Conservation (phyloP, 495 filamentous ascomycete genomes). For the Darksidea phi region DNA sequence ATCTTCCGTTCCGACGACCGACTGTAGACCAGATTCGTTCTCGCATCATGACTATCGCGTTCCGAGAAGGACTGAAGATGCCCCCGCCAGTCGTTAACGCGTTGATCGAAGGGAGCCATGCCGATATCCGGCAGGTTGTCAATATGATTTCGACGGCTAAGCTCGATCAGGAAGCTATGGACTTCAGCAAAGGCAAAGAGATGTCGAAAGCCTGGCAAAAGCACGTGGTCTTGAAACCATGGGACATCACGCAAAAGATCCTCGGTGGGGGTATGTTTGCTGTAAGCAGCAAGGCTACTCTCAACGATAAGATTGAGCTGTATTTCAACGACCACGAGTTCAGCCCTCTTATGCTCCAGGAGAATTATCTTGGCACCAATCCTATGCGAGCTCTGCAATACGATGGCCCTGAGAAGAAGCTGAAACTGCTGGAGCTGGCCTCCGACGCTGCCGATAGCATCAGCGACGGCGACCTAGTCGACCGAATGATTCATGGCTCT, state of each 20-base stretch:
- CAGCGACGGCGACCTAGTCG: constrained; percentile 93
- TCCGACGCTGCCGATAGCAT: constrained; percentile 91
- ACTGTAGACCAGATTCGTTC: constrained; percentile 85
- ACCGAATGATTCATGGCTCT: constrained; percentile 95
- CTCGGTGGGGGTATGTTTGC: constrained; percentile 84
- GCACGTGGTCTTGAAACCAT: constrained; percentile 90
- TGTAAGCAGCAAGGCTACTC: constrained; percentile 70
- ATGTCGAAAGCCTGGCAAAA: constrained; percentile 99
- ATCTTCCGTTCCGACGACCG: constrained; percentile 83
- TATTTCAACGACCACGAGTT: constrained; percentile 99
- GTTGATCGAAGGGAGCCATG: constrained; percentile 88
- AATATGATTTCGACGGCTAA: constrained; percentile 97
- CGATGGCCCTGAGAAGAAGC: constrained; percentile 61
- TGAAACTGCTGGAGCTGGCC: constrained; percentile 79
- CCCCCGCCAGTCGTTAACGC: constrained; percentile 85
- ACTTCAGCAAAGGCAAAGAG: constrained; percentile 76
- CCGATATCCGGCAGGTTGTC: constrained; percentile 96
- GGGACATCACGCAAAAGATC: constrained; percentile 95
- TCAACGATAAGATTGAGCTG: constrained; percentile 96
- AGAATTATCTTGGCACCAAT: constrained; percentile 87
- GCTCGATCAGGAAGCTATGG: constrained; percentile 73
- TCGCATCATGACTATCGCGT: constrained; percentile 90
- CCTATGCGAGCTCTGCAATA: constrained; percentile 62
- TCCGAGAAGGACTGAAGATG: constrained; percentile 83
- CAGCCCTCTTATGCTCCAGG: constrained; percentile 94